Conservation (phyloP, 2,329 filamentous ascomycete genomes). For the Fusarium cicatricum region DNA sequence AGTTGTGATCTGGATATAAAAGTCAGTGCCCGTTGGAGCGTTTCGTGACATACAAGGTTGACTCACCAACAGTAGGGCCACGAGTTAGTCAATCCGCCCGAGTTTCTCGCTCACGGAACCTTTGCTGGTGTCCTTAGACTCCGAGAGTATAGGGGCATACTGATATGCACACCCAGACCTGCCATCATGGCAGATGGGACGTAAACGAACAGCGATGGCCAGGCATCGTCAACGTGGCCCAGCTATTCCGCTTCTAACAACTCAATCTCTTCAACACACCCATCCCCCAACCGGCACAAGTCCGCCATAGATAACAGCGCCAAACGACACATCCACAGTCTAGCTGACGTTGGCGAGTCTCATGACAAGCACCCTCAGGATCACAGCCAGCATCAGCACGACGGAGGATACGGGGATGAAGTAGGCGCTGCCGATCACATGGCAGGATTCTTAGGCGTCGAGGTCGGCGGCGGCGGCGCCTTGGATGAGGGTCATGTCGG, state of each 20-base stretch:
- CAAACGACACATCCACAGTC: constrained; percentile 75
- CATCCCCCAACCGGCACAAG: constrained; percentile 72
- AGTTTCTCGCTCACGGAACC: constrained; percentile 61
- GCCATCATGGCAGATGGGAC: constrained; percentile 66
- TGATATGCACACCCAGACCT: constrained; percentile 69
- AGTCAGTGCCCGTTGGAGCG: not conserved
- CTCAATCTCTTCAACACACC: constrained; percentile 57
- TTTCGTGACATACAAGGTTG: not conserved
- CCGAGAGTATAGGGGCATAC: constrained; percentile 63
- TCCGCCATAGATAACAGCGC: constrained; percentile 74
- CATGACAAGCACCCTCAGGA: constrained; percentile 78
- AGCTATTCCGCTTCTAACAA: not conserved
- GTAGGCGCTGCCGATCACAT: constrained; percentile 84
- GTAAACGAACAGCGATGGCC: too few relatives aligned
- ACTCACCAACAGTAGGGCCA: constrained; percentile 70
- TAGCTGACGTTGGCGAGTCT: too few relatives aligned
- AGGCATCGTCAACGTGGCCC: too few relatives aligned
- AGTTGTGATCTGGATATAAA: constrained; percentile 60
- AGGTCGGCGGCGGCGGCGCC: constrained; percentile 78
- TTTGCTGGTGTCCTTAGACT: constrained; percentile 15
- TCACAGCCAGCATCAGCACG: constrained; percentile 76
- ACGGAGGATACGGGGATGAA: constrained; percentile 69
- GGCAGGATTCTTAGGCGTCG: constrained; percentile 73
- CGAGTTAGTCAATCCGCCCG: constrained; percentile 76
- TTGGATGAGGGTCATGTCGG: constrained; percentile 82